Evolutionary conservation across 495 filamentous ascomycete genomes (phyloP).

Genomic region (Aspergillus hancockii): DNA sequence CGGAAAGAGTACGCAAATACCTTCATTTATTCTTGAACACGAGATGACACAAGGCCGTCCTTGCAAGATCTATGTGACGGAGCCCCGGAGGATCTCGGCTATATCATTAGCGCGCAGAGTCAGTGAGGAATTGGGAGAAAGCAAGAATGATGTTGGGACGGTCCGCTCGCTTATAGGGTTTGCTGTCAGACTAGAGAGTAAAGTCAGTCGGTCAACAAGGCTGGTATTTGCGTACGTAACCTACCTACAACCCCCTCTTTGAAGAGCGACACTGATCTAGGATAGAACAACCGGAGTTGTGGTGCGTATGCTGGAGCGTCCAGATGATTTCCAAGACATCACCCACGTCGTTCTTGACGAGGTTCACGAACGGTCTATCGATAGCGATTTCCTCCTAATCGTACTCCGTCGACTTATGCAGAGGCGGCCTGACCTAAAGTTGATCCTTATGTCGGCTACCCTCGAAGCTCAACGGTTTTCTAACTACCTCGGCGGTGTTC

Average conservation of each 20-base stretch:
- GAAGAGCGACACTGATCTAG: slow-evolving; percentile 16
- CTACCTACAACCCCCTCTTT: not conserved
- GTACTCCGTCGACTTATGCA: slow-evolving; percentile 79
- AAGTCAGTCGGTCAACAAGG: slow-evolving; percentile 74
- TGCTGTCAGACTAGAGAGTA: slow-evolving; percentile 88
- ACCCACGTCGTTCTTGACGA: slow-evolving; percentile 94
- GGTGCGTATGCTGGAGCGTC: slow-evolving; percentile 92
- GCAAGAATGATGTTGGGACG: slow-evolving; percentile 77
- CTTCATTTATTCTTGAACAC: slow-evolving; percentile 86
- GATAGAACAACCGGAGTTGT: slow-evolving; percentile 75
- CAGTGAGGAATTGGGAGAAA: slow-evolving; percentile 90
- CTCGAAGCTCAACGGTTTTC: slow-evolving; percentile 91
- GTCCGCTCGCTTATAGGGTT: slow-evolving; percentile 84
- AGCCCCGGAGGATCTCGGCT: slow-evolving; percentile 94
- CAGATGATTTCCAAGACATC: slow-evolving; percentile 79
- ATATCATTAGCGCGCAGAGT: slow-evolving; percentile 89
- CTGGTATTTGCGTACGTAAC: slow-evolving; percentile 74
- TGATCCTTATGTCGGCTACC: slow-evolving; percentile 95
- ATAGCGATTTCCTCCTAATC: slow-evolving; percentile 92
- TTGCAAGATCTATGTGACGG: slow-evolving; percentile 93
- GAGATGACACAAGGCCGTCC: slow-evolving; percentile 75
- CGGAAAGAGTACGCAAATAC: slow-evolving; percentile 96
- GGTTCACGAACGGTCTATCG: slow-evolving; percentile 91
- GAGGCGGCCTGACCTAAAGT: slow-evolving; percentile 70
- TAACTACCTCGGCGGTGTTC: slow-evolving; percentile 78